Conservation (phyloP, 306 rosid genomes). For the Cajanus cajan region DNA sequence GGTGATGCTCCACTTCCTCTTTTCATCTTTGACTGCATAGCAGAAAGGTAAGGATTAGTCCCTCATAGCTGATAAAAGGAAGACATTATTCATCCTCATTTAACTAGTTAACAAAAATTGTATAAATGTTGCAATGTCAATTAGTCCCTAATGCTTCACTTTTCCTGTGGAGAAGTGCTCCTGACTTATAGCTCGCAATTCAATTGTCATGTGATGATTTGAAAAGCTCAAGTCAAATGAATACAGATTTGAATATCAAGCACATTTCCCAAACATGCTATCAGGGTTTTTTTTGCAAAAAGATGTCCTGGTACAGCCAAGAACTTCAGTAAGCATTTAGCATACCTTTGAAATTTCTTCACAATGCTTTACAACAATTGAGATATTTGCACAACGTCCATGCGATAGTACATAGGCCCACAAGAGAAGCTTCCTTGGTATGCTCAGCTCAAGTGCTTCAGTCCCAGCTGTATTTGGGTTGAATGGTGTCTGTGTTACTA, state of each 20-base stretch:
- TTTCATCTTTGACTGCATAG: conserved; percentile 78
- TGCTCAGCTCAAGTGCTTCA: conserved; percentile 89
- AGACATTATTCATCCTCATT: background rate
- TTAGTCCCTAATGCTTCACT: background rate
- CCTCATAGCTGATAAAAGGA: background rate
- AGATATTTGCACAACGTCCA: conserved; percentile 77
- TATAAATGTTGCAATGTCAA: conserved; percentile 11
- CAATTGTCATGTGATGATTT: background rate
- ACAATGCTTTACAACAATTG: conserved; percentile 85
- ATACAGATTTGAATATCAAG: conserved; percentile 14
- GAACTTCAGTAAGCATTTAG: conserved; percentile 35
- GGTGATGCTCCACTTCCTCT: conserved; percentile 70
- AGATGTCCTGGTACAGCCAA: conserved; percentile 20
- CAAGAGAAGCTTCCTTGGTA: conserved; percentile 96
- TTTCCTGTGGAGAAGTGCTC: conserved; percentile 15
- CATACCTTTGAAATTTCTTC: conserved; percentile 93
- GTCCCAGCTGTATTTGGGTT: conserved; percentile 56
- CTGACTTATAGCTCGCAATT: background rate
- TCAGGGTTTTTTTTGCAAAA: conserved; percentile 21
- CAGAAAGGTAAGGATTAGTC: conserved; percentile 22
- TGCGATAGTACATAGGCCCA: conserved; percentile 80
- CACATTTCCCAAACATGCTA: conserved; percentile 21
- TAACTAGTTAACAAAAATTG: conserved; percentile 3
- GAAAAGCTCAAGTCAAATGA: conserved; percentile 6
- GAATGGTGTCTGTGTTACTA: conserved; percentile 52